Conservation (phyloP, 2,329 filamentous ascomycete species). For the Bipolaris victoriae region DNA sequence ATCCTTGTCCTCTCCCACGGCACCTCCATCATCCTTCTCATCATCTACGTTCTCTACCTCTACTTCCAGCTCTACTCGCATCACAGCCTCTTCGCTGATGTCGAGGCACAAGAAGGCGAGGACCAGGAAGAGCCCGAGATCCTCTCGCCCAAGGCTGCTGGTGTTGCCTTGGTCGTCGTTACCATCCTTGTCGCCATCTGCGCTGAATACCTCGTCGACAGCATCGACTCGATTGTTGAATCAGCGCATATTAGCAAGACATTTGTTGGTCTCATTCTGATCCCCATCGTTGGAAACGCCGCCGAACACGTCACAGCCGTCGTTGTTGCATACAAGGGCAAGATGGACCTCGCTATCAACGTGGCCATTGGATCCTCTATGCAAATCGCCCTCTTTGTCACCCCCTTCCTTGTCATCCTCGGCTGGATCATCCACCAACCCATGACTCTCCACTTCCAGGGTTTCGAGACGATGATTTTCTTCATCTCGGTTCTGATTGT, state of each 20-base stretch:
- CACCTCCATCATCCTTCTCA: constrained; percentile 60
- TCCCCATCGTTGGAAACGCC: constrained; percentile 64
- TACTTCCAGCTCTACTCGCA: constrained; percentile 62
- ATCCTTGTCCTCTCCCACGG: constrained; percentile 59
- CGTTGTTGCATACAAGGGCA: constrained; percentile 62
- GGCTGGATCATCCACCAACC: constrained; percentile 61
- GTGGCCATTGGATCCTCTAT: constrained; percentile 61
- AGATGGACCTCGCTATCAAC: constrained; percentile 64
- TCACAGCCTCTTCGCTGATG: constrained; percentile 55
- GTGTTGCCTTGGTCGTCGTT: constrained; percentile 55
- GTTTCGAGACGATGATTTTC: constrained; percentile 86
- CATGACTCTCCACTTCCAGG: constrained; percentile 79
- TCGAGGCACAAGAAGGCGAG: constrained; percentile 40
- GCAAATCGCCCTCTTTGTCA: constrained; percentile 65
- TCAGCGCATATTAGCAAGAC: constrained; percentile 60
- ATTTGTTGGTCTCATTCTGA: constrained; percentile 63
- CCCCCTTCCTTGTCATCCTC: constrained; percentile 62
- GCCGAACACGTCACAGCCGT: constrained; percentile 63
- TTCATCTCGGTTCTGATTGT: constrained; percentile 86
- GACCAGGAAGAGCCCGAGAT: constrained; percentile 49
- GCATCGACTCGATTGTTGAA: constrained; percentile 61
- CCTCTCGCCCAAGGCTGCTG: constrained; percentile 54
- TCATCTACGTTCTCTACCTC: constrained; percentile 61
- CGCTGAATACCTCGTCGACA: constrained; percentile 61
- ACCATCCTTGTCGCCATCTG: constrained; percentile 58